Percentiles rank a stretch among this genome's conserved stretches.
These are phyloP conservation scores for Hemerocallis citrina DNA, from an alignment of 106 monocot genomes.

Conservation along the genomic window DNA sequence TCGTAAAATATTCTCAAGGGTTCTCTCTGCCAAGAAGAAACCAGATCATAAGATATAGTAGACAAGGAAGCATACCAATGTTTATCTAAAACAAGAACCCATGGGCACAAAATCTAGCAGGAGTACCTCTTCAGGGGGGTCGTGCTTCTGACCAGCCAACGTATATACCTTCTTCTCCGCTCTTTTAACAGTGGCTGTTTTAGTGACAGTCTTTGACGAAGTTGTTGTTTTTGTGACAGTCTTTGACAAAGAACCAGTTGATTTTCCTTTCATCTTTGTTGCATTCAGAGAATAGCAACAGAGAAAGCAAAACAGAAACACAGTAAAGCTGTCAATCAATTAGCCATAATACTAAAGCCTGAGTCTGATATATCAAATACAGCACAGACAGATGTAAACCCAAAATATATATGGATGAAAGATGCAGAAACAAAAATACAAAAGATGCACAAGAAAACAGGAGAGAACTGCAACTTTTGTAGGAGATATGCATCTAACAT, in stretches of 20 bases:
- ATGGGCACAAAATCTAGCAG: not conserved
- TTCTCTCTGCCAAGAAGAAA: conserved; percentile 58
- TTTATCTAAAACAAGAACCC: not conserved
- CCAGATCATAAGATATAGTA: conserved; percentile 5
- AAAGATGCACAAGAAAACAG: no score
- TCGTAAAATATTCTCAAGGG: conserved; percentile 95
- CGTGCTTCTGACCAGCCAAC: conserved; percentile 81
- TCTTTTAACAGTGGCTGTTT: conserved; percentile 40
- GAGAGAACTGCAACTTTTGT: no score
- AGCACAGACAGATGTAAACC: not conserved
- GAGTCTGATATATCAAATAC: not conserved
- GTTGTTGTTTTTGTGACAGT: no score
- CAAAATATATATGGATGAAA: no score
- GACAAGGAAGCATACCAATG: not conserved
- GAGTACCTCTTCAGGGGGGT: conserved; percentile 84
- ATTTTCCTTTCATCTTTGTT: conserved; percentile 54
- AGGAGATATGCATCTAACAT: no score
- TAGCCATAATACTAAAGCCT: not conserved
- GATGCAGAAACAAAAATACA: no score
- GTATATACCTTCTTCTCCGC: conserved; percentile 80
- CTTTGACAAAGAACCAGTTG: conserved; percentile 33
- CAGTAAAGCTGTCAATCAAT: not conserved
- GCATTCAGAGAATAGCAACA: no score
- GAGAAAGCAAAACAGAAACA: not conserved
- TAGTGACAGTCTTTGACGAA: no score